Percentiles rank a stretch among this genome's conserved stretches.
These are phyloP conservation scores for Canariomyces notabilis DNA, from an alignment of 2,329 filamentous ascomycete genomes.

Conservation along the genomic window DNA sequence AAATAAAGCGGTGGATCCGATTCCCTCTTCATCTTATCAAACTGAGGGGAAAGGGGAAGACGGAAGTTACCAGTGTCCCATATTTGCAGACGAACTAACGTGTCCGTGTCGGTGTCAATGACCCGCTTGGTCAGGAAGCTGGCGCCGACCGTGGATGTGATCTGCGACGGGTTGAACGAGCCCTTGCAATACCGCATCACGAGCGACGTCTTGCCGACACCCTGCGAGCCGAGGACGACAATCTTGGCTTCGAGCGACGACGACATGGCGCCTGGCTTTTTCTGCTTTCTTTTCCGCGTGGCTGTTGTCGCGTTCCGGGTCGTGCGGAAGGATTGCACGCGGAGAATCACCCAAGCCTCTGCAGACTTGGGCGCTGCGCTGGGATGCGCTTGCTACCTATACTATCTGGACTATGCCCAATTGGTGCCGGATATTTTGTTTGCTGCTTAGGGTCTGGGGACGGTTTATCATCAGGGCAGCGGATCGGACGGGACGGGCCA, in stretches of 20 bases:
- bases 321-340: too few species aligned
- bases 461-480: too few species aligned
- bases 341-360: background rate
- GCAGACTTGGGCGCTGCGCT: background rate
- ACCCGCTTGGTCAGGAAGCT: slow-evolving; percentile 77
- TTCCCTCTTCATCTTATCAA: too few species aligned
- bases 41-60: slow-evolving; percentile 9
- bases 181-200: slow-evolving; percentile 73
- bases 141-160: slow-evolving; percentile 69
- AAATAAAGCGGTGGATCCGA: too few species aligned
- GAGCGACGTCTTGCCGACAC: slow-evolving; percentile 74
- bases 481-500: too few species aligned
- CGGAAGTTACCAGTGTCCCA: slow-evolving; percentile 72
- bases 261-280: slow-evolving; percentile 29
- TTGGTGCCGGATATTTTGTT: background rate
- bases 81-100: slow-evolving; percentile 84
- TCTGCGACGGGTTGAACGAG: slow-evolving; percentile 60
- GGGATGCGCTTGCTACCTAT: background rate
- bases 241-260: slow-evolving; percentile 75
- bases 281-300: background rate
- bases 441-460: background rate
- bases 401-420: too few species aligned
- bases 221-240: slow-evolving; percentile 73
- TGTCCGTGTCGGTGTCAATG: slow-evolving; percentile 78
- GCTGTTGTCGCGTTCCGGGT: background rate